phyloP scores from a whole-genome alignment of 371 early-diverging fungal species.

The Chytridium lagenaria region DNA sequence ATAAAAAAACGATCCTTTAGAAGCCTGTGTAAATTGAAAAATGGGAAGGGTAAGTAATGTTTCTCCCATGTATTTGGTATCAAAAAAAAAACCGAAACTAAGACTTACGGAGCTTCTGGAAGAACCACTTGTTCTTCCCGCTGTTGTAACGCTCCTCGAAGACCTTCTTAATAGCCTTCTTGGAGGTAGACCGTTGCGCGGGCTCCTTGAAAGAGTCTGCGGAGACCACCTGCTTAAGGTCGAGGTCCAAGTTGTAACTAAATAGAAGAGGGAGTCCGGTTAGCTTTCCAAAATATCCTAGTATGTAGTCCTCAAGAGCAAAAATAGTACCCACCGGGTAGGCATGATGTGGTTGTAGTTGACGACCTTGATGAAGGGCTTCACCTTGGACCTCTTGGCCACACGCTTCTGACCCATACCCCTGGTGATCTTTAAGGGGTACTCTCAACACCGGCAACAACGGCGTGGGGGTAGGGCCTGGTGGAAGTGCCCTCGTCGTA shows the following conservation, averaged over 20 bases:
- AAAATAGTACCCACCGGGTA: conserved; percentile 75
- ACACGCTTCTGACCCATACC: conserved; percentile 93
- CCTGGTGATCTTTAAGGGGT: conserved; percentile 95
- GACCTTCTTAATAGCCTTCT: conserved; percentile 92
- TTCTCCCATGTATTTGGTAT: too few relatives aligned
- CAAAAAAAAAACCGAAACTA: neutral
- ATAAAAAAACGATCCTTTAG: neutral
- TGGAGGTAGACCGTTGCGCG: conserved; percentile 86
- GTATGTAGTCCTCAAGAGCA: conserved; percentile 6
- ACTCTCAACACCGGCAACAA: conserved; percentile 97
- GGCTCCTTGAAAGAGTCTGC: conserved; percentile 93
- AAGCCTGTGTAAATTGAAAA: neutral
- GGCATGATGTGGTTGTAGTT: conserved; percentile 99
- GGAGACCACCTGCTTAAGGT: conserved; percentile 85
- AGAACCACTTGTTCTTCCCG: conserved; percentile 99
- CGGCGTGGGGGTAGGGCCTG: conserved; percentile 95
- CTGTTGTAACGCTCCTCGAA: conserved; percentile 94
- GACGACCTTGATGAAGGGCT: conserved; percentile 97
- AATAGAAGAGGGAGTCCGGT: neutral
- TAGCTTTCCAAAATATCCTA: conserved; percentile 10
- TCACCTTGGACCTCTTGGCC: conserved; percentile 93
- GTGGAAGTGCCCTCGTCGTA: conserved; percentile 71
- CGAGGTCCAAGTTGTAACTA: conserved; percentile 62
- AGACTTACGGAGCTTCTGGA: conserved; percentile 87
- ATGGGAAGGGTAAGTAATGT: neutral